Conservation (phyloP, 805 yeast genomes). For the Sugiyamaella smithiae region DNA sequence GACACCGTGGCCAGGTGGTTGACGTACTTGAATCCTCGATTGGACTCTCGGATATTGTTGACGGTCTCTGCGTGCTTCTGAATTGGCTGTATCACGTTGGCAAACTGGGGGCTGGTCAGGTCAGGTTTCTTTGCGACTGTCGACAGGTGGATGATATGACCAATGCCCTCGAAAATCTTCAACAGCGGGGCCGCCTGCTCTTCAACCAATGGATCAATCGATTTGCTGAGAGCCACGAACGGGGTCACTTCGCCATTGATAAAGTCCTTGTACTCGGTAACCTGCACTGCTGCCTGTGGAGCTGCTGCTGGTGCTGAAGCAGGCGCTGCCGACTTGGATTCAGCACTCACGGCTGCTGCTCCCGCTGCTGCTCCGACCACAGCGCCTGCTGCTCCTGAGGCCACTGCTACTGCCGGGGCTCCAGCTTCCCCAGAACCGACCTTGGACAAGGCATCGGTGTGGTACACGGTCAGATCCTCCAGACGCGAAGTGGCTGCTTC, state of each 20-base stretch:
- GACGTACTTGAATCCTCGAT: constrained; percentile 61
- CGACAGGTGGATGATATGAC: constrained; percentile 43
- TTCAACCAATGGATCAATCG: constrained; percentile 55
- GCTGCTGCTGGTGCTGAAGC: constrained; percentile 20
- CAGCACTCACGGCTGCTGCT: constrained; percentile 23
- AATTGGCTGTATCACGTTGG: constrained; percentile 63
- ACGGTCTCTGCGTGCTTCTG: constrained; percentile 58
- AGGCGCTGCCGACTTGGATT: constrained; percentile 22
- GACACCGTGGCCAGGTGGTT: constrained; percentile 78
- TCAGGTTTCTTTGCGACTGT: constrained; percentile 61
- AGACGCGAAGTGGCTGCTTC: constrained; percentile 93
- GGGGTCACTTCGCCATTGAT: constrained; percentile 55
- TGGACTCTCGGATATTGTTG: constrained; percentile 65
- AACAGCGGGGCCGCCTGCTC: constrained; percentile 39
- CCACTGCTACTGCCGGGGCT: constrained; percentile 16
- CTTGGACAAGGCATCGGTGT: constrained; percentile 50
- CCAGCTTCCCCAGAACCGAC: constrained; percentile 16
- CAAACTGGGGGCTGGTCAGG: constrained; percentile 49
- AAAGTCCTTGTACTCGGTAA: constrained; percentile 51
- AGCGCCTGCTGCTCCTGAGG: constrained; percentile 17
- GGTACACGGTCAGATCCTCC: constrained; percentile 82
- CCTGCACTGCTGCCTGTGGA: constrained; percentile 15
- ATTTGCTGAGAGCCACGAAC: constrained; percentile 51
- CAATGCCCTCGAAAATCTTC: constrained; percentile 57
- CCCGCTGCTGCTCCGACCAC: constrained; percentile 23